Evolutionary conservation across 371 early-diverging fungal species (phyloP), one percentile per base, ranked within the genome.

Genomic region (Circinella minor): DNA sequence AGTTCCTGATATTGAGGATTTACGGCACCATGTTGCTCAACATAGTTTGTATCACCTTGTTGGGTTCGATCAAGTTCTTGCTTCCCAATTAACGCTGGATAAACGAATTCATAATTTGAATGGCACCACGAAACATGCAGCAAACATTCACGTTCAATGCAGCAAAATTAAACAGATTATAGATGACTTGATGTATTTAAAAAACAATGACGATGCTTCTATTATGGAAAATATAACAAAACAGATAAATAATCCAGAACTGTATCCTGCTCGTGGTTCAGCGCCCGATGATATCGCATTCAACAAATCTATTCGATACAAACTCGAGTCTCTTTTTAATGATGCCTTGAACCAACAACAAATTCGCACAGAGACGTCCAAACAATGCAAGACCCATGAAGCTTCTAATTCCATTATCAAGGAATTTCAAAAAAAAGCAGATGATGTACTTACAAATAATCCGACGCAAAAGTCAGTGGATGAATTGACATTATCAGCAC

Each of bases 181-280:
- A 15, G 51, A 51, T n/a, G 15, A 51, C 4, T n/a, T 51, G 5
- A 14, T 13, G 14, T 5, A 15, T 47, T 3, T 47, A 9, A 9
- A 47, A 11, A 15, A 15, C 47, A 47, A 47, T 47, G 47, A 47
- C 47, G 15, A 51, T 6, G 51, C 8, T n/a, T 13, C n/a, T 15
- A 51, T 5, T 6, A 57, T 34, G 57, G 57, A 57, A 27, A 2
- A 6, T 18, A 7, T 27, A n/a, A 38, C 63, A 63, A 63, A 39
- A 47, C 63, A 38, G 36, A 63, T 63, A 4, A 43, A 63, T 9
- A 46, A 63, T 27, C 63, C 63, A 63, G 63, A 27, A 47, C 47
- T 63, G 3, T 20, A 63, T 46, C 14, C 47, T 1, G 43, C 11
- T 0, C 63, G 47, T 20, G 0, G 14, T 38, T n/a, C 43, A 27